These are phyloP conservation scores for Mychonastes homosphaera DNA, from an alignment of 139 green algal species.

Conservation along the genomic window DNA sequence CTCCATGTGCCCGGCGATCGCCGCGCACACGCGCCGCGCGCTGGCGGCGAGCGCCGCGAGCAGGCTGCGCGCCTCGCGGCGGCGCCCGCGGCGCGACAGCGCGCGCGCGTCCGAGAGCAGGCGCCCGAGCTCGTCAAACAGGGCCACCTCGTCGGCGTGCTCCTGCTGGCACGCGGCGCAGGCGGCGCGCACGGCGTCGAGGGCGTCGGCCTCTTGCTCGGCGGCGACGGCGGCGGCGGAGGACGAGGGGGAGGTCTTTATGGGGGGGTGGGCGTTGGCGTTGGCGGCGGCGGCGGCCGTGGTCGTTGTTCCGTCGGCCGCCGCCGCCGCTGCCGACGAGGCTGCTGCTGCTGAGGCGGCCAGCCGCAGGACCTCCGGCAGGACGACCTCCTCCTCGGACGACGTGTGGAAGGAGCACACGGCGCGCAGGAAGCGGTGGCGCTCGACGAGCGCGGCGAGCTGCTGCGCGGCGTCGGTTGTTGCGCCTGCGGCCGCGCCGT, in stretches of 20 bases:
- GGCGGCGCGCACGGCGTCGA: constrained; percentile 8
- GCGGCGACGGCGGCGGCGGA: background rate
- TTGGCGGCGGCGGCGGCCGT: background rate
- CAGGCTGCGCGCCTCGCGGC: constrained; percentile 48
- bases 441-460: constrained; percentile 54
- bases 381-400: constrained; percentile 71
- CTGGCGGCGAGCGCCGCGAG: constrained; percentile 43
- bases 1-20: constrained; percentile 43
- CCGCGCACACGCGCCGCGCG: constrained; percentile 30
- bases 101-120: constrained; percentile 65
- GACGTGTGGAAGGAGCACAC: constrained; percentile 58
- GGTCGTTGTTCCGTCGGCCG: too few species aligned
- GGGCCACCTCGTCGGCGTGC: constrained; percentile 47
- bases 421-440: constrained; percentile 67
- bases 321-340: background rate
- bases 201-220: background rate
- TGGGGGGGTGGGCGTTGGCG: background rate
- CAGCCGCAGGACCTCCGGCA: constrained; percentile 55
- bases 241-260: background rate
- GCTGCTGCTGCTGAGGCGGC: constrained; percentile 1
- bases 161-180: constrained; percentile 50
- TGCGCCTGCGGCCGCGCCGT: too few species aligned
- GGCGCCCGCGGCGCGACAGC: constrained; percentile 38
- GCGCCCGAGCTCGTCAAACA: constrained; percentile 66
- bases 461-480: too few species aligned